phyloP scores from a whole-genome alignment of 805 yeast genomes.

The Starmerella scarabaei region DNA sequence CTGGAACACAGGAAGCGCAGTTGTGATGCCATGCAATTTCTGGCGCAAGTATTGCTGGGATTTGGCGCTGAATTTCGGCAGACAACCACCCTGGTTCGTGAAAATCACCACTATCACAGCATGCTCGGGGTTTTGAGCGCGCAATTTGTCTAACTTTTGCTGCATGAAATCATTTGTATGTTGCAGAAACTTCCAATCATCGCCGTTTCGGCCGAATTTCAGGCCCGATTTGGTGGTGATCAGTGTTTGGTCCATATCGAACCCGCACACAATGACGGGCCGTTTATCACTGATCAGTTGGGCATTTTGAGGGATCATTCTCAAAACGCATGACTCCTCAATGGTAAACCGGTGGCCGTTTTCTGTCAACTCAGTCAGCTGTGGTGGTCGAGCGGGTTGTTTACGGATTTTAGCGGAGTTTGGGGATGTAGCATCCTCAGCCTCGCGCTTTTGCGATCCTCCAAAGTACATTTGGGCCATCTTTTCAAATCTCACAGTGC shows the following conservation, averaged over 20 bases:
- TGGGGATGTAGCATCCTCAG: too few relatives aligned
- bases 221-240: slow-evolving; percentile 51
- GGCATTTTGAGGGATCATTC: neutral
- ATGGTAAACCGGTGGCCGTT: neutral
- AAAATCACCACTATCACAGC: slow-evolving; percentile 46
- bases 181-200: slow-evolving; percentile 57
- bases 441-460: too few relatives aligned
- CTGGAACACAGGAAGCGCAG: slow-evolving; percentile 3
- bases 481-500: neutral
- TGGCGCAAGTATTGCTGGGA: slow-evolving; percentile 28
- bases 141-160: slow-evolving; percentile 1
- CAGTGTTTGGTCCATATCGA: slow-evolving; percentile 78
- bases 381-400: too few relatives aligned
- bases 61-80: slow-evolving; percentile 28
- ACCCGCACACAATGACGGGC: slow-evolving; percentile 41
- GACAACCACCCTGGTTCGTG: slow-evolving; percentile 72
- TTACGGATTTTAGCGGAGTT: too few relatives aligned
- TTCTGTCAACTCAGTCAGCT: neutral
- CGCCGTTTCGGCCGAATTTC: slow-evolving; percentile 42
- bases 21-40: slow-evolving; percentile 11
- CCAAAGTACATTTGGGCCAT: slow-evolving; percentile 9
- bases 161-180: slow-evolving; percentile 5
- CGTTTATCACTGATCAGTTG: neutral
- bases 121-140: slow-evolving; percentile 11
- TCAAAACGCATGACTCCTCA: neutral